Evolutionary conservation across 306 rosid genomes (phyloP), one percentile per base, ranked within the genome.

Genomic region (Castanopsis chinensis): DNA sequence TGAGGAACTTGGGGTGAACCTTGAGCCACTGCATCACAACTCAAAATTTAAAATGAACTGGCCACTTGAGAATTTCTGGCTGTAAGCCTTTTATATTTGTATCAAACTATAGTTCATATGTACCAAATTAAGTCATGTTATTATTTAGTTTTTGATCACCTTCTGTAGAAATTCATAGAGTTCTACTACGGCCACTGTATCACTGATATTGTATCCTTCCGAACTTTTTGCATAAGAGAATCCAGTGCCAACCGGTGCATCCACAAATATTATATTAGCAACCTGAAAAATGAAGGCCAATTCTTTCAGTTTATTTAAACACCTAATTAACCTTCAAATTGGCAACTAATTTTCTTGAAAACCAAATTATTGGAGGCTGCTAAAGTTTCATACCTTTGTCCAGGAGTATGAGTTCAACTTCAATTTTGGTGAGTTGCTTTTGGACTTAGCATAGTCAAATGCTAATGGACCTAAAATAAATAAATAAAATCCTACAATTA

Each of bases 241-340:
- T 37, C 85, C 85, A 3, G 81, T 72, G 54, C 85, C 81, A 4
- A 82, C 85, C 0, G 85, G 85, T 41, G 78, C 78, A 41, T 82
- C 85, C 35, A 82, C 1, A 28, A 72, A 82, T 45, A 82, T 59
- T 21, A 82, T 77, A 57, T 60, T 82, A 10, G 85, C 85, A 37
- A 71, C 74, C 81, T 82, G 28, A 55, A 61, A 4, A 12, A 53
- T 54, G 60, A 43, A 43, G 12, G 12, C 5, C 60, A n/a, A 3
- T 56, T n/a, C 60, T 56, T 56, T 19, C 12, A 1, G 27, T 57
- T n/a, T n/a, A 57, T 27, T 2, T 57, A 57, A 57, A 57, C 20
- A 57, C 61, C 27, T 5, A 19, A 19, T 23, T 23, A 57, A 57
- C 61, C 3, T 6, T 57, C 27, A 57, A 55, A 61, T 9, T 13